phyloP scores from a whole-genome alignment of 805 yeast species.

The Saturnispora gosingensis region DNA sequence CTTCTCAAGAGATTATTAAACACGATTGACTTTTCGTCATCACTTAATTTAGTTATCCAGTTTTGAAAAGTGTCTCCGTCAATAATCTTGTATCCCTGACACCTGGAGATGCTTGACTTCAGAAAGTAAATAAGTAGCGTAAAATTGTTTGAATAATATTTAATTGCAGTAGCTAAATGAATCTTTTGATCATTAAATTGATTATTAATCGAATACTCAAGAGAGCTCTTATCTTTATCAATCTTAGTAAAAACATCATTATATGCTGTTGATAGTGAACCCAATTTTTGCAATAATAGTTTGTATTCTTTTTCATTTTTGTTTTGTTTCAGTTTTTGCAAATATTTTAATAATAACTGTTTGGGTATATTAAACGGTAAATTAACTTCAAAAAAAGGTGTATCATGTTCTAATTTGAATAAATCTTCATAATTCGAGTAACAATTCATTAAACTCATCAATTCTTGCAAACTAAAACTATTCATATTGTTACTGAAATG shows the following conservation, averaged over 20 bases:
- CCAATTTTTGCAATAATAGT: not conserved
- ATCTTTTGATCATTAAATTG: not conserved
- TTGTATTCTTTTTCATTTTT: not conserved
- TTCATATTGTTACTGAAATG: not conserved
- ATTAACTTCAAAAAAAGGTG: not conserved
- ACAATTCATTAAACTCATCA: not conserved
- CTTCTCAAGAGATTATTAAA: not conserved
- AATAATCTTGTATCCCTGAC: not conserved
- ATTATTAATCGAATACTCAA: not conserved
- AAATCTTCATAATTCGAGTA: not conserved
- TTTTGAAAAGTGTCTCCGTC: not conserved
- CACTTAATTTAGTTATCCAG: not conserved
- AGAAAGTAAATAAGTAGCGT: not conserved
- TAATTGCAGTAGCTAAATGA: not conserved
- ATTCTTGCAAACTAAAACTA: not conserved
- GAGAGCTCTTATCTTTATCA: not conserved
- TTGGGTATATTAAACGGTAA: not conserved
- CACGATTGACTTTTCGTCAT: not conserved
- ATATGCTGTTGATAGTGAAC: not conserved
- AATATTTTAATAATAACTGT: not conserved
- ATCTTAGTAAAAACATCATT: not conserved
- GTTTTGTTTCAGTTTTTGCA: not conserved
- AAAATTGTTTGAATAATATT: not conserved
- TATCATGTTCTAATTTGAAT: not conserved
- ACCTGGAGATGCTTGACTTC: not conserved